Base-by-base conservation (phyloP, 306 rosid species). In the Quercus dentata region DNA sequence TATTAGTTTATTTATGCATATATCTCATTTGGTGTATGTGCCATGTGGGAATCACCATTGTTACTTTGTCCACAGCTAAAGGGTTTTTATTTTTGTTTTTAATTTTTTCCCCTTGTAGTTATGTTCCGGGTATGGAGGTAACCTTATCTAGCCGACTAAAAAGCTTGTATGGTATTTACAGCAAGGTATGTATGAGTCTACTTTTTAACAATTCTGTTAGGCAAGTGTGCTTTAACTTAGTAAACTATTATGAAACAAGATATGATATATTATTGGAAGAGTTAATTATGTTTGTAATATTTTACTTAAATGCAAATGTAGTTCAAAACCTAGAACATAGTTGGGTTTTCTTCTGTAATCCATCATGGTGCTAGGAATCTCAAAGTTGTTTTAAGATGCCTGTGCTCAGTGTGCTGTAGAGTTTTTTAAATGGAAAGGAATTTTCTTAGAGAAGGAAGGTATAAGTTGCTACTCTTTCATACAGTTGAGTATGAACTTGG, bases 61-160 rank as follows among this genome's bases (percentile, higher is more conserved):
- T 52, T 56, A 30, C 25, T 78, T 63, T 56, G 85, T 25, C 78
- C 20, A 20, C n/a, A 9, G 54, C 51, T 62, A 71, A 28, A 64
- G 18, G 72, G 20, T 44, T 63, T 56, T 57, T 27, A 19, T 76
- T 79, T 59, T 61, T 59, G 3, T 68, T 80, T 74, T 70, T 74
- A 62, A 73, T 63, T 65, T 74, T 67, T 77, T 59, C 63, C 67
- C 79, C 82, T 73, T 88, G 88, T 94, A 94, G 99, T 75, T 94
- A 94, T 76, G 92, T 94, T 76, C 99, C 99, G 4, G 97, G 99
- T 69, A 94, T 92, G 99, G 99, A 94, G 86, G 97, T 94, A 41
- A 94, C 91, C 64, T 85, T 94, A 81, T 94, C 92, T 71, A 93
- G 97, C 87, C 89, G 97, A 74, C 85, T 94, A 31, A 94, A 94